Evolutionary conservation across 106 monocot species (phyloP), one percentile per base, ranked within the genome.

Genomic region (Dendrobium nobile): DNA sequence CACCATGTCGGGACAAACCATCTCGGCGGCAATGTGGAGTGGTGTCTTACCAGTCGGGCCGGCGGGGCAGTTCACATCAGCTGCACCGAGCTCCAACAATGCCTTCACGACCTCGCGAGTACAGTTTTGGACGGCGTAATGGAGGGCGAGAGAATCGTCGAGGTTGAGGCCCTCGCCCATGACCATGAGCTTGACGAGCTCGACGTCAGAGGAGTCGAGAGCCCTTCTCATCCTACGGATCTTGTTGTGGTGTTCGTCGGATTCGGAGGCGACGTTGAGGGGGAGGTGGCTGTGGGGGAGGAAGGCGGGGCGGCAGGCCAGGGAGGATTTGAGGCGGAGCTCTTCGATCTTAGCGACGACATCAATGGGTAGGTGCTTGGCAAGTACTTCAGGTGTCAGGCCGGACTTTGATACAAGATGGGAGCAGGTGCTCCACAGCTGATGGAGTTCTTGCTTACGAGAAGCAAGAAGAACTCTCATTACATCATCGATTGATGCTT

Each of bases 1-100:
- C 0, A 97, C 97, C 97, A 97, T 97, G 86, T 97, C 97, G 18
- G 97, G 97, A 70, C 86, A 94, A 5, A 96, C 93, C 96, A 96
- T 91, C 90, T 96, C 96, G 7, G 96, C 96, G 0, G 96, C 96
- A 4, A 96, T 48, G 80, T 96, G 96, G 31, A 93, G 93, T 0
- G 96, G 90, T 2, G 96, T 96, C 85, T 96, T 96, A 2, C 90
- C 91, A 1, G 88, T 85, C 1, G 96, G 90, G 1, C 93, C 96
- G 0, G 91, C 93, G 5, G 86, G 93, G 80, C 85, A 88, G 78
- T 96, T 96, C 54, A 96, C 96, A 70, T 96, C 96, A 4, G 98
- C 98, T 11, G 98, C 94, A 1, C 94, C 97, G 41, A 94, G 97
- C 84, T 97, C 97, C 0, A 97, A 86, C 18, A 97, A 83, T 0